These are phyloP conservation scores for Ophiosphaerella narmari DNA, from an alignment of 2,329 filamentous ascomycete species.

Conservation along the genomic window DNA sequence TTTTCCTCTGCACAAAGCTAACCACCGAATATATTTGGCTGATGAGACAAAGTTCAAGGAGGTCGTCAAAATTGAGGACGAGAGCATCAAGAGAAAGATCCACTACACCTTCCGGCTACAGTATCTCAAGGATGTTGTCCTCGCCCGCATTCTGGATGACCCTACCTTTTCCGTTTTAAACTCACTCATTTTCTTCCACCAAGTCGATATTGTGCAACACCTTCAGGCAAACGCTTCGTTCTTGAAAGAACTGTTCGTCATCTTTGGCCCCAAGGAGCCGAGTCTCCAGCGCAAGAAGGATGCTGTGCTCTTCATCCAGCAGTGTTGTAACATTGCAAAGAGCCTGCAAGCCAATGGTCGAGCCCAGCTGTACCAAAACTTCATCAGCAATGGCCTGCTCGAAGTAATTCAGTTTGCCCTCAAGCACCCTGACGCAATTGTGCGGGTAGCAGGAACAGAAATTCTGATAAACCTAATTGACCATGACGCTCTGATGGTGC, in stretches of 20 bases:
- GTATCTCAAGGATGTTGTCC: slow-evolving; percentile 97
- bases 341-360: slow-evolving; percentile 85
- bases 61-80: slow-evolving; percentile 89
- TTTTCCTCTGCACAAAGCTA: slow-evolving; percentile 96
- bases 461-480: slow-evolving; percentile 94
- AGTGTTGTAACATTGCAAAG: slow-evolving; percentile 93
- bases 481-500: slow-evolving; percentile 92
- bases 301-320: slow-evolving; percentile 93
- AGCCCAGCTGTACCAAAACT: slow-evolving; percentile 84
- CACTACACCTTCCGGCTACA: slow-evolving; percentile 95
- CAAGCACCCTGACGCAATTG: slow-evolving; percentile 78
- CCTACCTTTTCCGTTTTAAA: slow-evolving; percentile 97
- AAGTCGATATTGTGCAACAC: slow-evolving; percentile 96
- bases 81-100: slow-evolving; percentile 82
- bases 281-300: slow-evolving; percentile 83
- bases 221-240: slow-evolving; percentile 82
- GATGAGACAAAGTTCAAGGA: slow-evolving; percentile 93
- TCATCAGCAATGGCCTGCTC: slow-evolving; percentile 84
- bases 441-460: slow-evolving; percentile 90
- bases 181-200: slow-evolving; percentile 97
- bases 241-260: slow-evolving; percentile 81
- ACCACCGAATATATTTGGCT: slow-evolving; percentile 90
- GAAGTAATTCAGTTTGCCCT: slow-evolving; percentile 91
- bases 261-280: slow-evolving; percentile 71
- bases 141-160: slow-evolving; percentile 94